Evolutionary conservation across 768 basidiomycete species (phyloP), one percentile per base, ranked within the genome.

Genomic region (Lentinula detonsa): DNA sequence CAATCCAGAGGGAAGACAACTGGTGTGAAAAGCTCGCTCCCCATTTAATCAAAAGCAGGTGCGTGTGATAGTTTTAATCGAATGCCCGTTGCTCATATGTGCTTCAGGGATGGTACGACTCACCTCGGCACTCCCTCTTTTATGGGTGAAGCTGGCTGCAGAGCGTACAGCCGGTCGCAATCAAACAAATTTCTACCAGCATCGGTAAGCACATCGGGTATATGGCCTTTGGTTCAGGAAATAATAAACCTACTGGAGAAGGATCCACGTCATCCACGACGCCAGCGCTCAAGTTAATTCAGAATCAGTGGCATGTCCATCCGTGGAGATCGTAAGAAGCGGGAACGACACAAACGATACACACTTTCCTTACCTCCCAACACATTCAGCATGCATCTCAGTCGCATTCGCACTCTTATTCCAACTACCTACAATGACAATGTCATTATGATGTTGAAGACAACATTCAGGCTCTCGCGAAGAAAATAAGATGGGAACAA

Each of bases 1-100:
- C 75, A 16, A 81, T 95, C 63, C 85, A 84, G 67, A 83, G 81
- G 63, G 95, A 98, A 71, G 83, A 87, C 31, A 90, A 92, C 82
- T 99, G 97, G 97, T 83, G 83, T 66, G 92, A 91, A 80, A 91
- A 88, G 72, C 98, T 83, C 76, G 81, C 85, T 6, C 95, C 97
- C 4, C 78, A 78, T 54, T 77, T 99, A 34, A 89, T 98, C 52
- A 93, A 91, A 76, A 96, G 93, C 8, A 88, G 89, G 95, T 93
- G 73, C 52, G 82, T 77, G 13, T 23, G 57, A n/a, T 33, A 23
- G 43, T 62, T 50, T 2, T 66, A 60, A 4, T 50, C 23, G 37
- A 7, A 13, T 15, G 40, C 28, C 34, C 50, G 16, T 59, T 21
- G 16, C 64, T 71, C 15, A 64, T 61, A 15, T 16, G 4, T 10